phyloP scores from a whole-genome alignment of 768 basidiomycete genomes.

The Pisolithus marmoratus region DNA sequence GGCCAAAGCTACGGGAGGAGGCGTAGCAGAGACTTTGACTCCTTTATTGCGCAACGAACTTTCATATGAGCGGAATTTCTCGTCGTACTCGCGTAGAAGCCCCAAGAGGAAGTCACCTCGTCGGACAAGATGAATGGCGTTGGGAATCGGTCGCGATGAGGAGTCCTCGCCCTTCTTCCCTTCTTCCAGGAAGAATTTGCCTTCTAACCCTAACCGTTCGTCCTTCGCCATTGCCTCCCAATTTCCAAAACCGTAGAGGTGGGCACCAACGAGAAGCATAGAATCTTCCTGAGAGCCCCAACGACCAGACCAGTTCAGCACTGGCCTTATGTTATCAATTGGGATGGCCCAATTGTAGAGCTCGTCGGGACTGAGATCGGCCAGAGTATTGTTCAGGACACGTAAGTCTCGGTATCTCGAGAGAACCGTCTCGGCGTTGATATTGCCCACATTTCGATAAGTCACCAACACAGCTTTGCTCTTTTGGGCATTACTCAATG shows the following conservation, averaged over 20 bases:
- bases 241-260: constrained; percentile 88
- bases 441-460: constrained; percentile 83
- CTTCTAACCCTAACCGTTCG: constrained; percentile 69
- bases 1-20: constrained; percentile 65
- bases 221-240: constrained; percentile 97
- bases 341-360: constrained; percentile 83
- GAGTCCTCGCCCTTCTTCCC: constrained; percentile 91
- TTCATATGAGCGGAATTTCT: constrained; percentile 87
- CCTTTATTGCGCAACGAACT: constrained; percentile 68
- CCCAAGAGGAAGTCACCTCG: constrained; percentile 91
- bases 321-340: constrained; percentile 88
- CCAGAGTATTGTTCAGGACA: constrained; percentile 77
- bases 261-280: constrained; percentile 92
- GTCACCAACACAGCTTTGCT: constrained; percentile 95
- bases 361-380: constrained; percentile 55
- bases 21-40: constrained; percentile 67
- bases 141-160: constrained; percentile 84
- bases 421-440: constrained; percentile 97
- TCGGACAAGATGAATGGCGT: constrained; percentile 96
- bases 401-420: constrained; percentile 85
- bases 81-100: constrained; percentile 80
- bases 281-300: constrained; percentile 93
- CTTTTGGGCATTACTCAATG: constrained; percentile 87
- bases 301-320: constrained; percentile 93
- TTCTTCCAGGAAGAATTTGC: constrained; percentile 98